These are phyloP conservation scores for Trichoderma sp. DNA, from an alignment of 2,329 filamentous ascomycete genomes.

Conservation along the genomic window DNA sequence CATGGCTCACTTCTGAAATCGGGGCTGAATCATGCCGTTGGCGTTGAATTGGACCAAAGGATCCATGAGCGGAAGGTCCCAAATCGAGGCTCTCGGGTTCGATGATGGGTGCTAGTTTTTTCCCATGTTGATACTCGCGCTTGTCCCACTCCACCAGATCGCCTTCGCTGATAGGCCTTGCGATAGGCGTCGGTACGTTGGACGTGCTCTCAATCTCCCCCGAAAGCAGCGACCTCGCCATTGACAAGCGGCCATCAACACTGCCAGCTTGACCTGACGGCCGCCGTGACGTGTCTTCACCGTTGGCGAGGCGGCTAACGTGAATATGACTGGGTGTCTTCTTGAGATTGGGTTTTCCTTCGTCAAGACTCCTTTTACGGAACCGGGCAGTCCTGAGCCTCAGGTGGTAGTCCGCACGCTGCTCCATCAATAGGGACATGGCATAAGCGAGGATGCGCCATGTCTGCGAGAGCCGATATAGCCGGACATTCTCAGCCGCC, in stretches of 20 bases:
- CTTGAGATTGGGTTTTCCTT: slow-evolving; percentile 29
- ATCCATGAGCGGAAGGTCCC: slow-evolving; percentile 45
- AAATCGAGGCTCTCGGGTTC: slow-evolving; percentile 51
- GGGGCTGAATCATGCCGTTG: slow-evolving; percentile 49
- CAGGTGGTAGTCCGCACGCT: slow-evolving; percentile 56
- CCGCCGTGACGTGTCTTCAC: slow-evolving; percentile 39
- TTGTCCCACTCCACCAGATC: slow-evolving; percentile 25
- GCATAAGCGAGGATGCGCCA: slow-evolving; percentile 61
- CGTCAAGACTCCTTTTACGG: slow-evolving; percentile 33
- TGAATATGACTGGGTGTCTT: slow-evolving; percentile 29
- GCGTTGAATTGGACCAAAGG: slow-evolving; percentile 36
- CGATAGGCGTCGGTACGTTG: slow-evolving; percentile 58
- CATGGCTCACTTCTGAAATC: slow-evolving; percentile 49
- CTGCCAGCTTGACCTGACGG: slow-evolving; percentile 29
- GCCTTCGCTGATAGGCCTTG: slow-evolving; percentile 46
- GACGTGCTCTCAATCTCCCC: slow-evolving; percentile 62
- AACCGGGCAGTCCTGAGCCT: slow-evolving; percentile 45
- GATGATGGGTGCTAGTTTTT: slow-evolving; percentile 45
- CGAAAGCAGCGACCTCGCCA: slow-evolving; percentile 46
- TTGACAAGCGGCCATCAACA: slow-evolving; percentile 33
- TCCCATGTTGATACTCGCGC: slow-evolving; percentile 33
- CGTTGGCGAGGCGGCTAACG: slow-evolving; percentile 28
- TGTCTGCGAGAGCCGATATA: slow-evolving; percentile 61
- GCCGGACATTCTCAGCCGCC: slow-evolving; percentile 53
- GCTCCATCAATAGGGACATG: slow-evolving; percentile 50